These are phyloP conservation scores for Alloteropsis semialata DNA, from an alignment of 176 grass and related monocot species.

Conservation along the genomic window DNA sequence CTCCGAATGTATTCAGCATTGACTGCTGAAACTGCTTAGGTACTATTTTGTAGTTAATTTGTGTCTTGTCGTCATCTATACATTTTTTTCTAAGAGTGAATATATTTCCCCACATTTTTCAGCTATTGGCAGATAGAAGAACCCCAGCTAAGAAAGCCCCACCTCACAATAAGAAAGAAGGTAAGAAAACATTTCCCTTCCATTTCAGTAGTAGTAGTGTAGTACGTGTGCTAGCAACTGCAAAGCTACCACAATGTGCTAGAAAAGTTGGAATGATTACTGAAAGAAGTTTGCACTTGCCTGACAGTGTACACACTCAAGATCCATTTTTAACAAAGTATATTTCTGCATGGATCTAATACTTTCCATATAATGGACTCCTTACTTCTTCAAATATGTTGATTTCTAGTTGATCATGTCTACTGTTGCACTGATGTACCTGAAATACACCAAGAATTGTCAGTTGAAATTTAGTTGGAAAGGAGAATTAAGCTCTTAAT, in stretches of 20 bases:
- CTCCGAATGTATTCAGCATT: background rate
- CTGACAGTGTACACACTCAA: background rate
- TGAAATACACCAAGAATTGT: slow-evolving; percentile 2
- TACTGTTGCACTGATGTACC: background rate
- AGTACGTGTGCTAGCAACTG: background rate
- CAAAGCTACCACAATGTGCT: background rate
- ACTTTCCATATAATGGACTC: background rate
- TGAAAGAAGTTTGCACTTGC: background rate
- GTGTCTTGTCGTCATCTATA: slow-evolving; percentile 10
- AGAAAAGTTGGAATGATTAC: background rate
- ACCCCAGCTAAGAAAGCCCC: slow-evolving; percentile 35
- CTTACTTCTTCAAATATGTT: background rate
- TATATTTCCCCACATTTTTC: background rate
- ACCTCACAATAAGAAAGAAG: slow-evolving; percentile 53
- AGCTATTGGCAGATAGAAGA: slow-evolving; percentile 83
- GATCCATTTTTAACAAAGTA: background rate
- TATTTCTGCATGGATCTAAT: background rate
- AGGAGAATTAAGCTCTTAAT: background rate
- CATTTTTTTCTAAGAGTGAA: slow-evolving; percentile 5
- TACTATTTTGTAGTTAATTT: background rate
- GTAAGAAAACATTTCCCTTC: slow-evolving; percentile 33
- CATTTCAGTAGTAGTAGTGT: slow-evolving; percentile 5
- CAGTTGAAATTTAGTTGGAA: background rate
- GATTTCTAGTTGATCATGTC: background rate
- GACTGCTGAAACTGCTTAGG: background rate